These are phyloP conservation scores for Yamadazyma songkhlaensis DNA, from an alignment of 1,139 yeast genomes.

Conservation along the genomic window DNA sequence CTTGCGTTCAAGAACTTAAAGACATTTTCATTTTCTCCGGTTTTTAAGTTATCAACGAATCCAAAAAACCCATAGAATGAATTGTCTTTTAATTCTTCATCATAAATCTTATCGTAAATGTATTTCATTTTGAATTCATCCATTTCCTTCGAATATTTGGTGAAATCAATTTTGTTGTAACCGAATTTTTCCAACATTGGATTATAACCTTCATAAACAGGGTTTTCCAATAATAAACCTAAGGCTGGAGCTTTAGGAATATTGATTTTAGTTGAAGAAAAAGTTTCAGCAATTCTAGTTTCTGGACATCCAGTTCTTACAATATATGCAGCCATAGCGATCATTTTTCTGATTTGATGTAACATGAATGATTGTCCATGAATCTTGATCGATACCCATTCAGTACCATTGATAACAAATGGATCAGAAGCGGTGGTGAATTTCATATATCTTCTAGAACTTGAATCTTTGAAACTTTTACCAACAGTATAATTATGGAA, in stretches of 20 bases:
- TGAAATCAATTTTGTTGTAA: conserved; percentile 72
- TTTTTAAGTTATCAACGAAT: conserved; percentile 74
- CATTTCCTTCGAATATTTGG: conserved; percentile 66
- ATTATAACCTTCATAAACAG: conserved; percentile 88
- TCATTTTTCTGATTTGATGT: conserved; percentile 97
- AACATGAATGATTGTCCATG: conserved; percentile 99
- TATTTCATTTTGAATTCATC: conserved; percentile 82
- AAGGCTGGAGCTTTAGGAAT: conserved; percentile 98
- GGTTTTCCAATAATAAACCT: conserved; percentile 85
- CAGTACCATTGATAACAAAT: conserved; percentile 87
- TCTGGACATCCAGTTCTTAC: conserved; percentile 85
- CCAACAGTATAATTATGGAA: conserved; percentile 95
- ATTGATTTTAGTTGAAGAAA: conserved; percentile 69
- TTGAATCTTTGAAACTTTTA: conserved; percentile 80
- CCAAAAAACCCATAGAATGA: conserved; percentile 87
- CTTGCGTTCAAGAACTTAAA: conserved; percentile 75
- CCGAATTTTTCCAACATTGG: conserved; percentile 69
- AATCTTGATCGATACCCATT: conserved; percentile 93
- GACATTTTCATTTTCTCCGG: conserved; percentile 30
- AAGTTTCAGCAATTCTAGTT: conserved; percentile 74
- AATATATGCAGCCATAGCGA: conserved; percentile 87
- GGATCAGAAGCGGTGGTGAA: conserved; percentile 82
- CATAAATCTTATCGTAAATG: conserved; percentile 89
- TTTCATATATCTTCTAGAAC: conserved; percentile 81
- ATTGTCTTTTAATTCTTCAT: conserved; percentile 83